Conservation (phyloP, 140 eudicot genomes). For the Bidens hawaiensis region DNA sequence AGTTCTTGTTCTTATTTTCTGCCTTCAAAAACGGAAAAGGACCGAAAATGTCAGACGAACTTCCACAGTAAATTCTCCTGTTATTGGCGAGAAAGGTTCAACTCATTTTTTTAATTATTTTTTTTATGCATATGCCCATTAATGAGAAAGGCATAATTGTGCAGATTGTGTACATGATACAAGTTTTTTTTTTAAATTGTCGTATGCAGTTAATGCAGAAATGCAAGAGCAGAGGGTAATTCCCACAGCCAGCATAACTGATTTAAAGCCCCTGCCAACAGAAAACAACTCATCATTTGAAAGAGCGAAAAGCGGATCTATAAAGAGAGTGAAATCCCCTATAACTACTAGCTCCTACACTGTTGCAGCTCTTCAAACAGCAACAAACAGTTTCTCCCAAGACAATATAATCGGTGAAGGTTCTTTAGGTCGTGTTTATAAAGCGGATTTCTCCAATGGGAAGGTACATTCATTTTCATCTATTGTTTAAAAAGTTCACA, state of each 20-base stretch:
- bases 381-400: constrained; percentile 93
- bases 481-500: constrained; percentile 29
- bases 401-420: constrained; percentile 95
- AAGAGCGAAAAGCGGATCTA: constrained; percentile 68
- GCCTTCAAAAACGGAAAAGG: constrained; percentile 48
- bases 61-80: constrained; percentile 51
- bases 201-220: constrained; percentile 51
- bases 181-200: constrained; percentile 11
- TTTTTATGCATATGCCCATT: background rate
- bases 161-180: too few species aligned
- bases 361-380: constrained; percentile 89
- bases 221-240: constrained; percentile 74
- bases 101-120: background rate
- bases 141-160: too few species aligned
- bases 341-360: constrained; percentile 84
- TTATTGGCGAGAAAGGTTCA: constrained; percentile 54
- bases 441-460: constrained; percentile 89
- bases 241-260: constrained; percentile 45
- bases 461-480: constrained; percentile 56
- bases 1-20: constrained; percentile 52
- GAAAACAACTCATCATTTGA: constrained; percentile 65
- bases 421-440: constrained; percentile 94
- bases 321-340: constrained; percentile 77
- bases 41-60: constrained; percentile 37
- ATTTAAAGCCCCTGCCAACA: constrained; percentile 60